A percentile compares a stretch with the other conserved stretches of the same genome.
phyloP scores from a whole-genome alignment of 768 basidiomycete species.

The Russula virescens region DNA sequence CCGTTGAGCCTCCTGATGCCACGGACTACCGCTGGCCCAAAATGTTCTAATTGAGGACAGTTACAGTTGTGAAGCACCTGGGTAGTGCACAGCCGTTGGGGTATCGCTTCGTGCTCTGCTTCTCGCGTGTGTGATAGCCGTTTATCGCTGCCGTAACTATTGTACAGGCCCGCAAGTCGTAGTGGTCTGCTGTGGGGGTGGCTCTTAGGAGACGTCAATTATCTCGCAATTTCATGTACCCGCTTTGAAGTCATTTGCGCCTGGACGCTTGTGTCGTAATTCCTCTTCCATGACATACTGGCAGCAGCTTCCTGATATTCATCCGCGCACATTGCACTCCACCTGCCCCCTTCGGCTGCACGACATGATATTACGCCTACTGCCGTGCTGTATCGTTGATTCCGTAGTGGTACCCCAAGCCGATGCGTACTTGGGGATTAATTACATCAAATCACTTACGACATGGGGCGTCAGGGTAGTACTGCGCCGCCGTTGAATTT shows the following conservation, averaged over 20 bases:
- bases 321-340: background rate
- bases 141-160: background rate
- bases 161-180: too few relatives aligned
- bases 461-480: background rate
- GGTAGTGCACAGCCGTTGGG: background rate
- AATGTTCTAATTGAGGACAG: too few relatives aligned
- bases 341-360: background rate
- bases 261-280: background rate
- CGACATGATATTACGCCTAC: background rate
- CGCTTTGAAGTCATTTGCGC: background rate
- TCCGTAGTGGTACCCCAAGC: background rate
- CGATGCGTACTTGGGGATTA: background rate
- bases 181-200: background rate
- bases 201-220: background rate
- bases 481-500: slow-evolving; percentile 5
- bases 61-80: too few relatives aligned
- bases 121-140: background rate
- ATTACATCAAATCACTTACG: background rate
- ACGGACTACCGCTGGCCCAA: too few relatives aligned
- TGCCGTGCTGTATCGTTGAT: background rate
- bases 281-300: background rate
- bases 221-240: background rate
- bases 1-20: background rate
- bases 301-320: background rate
- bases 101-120: background rate